Evolutionary conservation across 1,139 yeast species (phyloP).

Genomic region (Candida sp.): DNA sequence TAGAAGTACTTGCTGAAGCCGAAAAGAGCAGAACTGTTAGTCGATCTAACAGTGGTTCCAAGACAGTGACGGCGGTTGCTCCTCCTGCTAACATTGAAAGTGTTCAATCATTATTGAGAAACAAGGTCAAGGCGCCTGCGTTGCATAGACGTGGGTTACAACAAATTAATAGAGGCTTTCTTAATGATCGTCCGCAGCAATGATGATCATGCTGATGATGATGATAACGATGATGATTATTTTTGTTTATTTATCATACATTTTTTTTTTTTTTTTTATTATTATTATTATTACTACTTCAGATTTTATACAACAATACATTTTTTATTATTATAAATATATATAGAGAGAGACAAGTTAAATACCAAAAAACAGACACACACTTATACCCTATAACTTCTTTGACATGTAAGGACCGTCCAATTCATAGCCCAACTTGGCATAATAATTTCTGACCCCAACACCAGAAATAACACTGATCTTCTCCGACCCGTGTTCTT

Average conservation of each 20-base stretch:
- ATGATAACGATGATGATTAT: no score
- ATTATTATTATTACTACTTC: not conserved
- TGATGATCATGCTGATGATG: not conserved
- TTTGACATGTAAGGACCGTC: constrained; percentile 97
- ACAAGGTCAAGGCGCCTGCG: constrained; percentile 47
- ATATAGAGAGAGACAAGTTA: not conserved
- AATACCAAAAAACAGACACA: not conserved
- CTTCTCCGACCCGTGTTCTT: constrained; percentile 93
- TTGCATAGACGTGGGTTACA: constrained; percentile 45
- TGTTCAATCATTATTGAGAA: constrained; percentile 40
- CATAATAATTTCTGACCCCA: constrained; percentile 96
- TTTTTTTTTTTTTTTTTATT: constrained; percentile 1
- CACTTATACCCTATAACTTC: constrained; percentile 9
- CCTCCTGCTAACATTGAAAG: constrained; percentile 28
- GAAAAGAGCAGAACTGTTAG: constrained; percentile 18
- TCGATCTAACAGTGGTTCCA: constrained; percentile 18
- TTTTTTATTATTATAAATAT: not conserved
- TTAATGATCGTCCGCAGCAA: constrained; percentile 11
- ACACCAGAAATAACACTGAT: constrained; percentile 97
- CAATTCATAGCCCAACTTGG: constrained; percentile 84
- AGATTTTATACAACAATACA: not conserved
- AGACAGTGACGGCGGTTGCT: constrained; percentile 14
- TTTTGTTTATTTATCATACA: no score
- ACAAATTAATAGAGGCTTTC: constrained; percentile 15
- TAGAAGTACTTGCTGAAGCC: constrained; percentile 31